phyloP scores from a whole-genome alignment of 192 early-diverging fungal species.

The Gonapodya prolifera region DNA sequence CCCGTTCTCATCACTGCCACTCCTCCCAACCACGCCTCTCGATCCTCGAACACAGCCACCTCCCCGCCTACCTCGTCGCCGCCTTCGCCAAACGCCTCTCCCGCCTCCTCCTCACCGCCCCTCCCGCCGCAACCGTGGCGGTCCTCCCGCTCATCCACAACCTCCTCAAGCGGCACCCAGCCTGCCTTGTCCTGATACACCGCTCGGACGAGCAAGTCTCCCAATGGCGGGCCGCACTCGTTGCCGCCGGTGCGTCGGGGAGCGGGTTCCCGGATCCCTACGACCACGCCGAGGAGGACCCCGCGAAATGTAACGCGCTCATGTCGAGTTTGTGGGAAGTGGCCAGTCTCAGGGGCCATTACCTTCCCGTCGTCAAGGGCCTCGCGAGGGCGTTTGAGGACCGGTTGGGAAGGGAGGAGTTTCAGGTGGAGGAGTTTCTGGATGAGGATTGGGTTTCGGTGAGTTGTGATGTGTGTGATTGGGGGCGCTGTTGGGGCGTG shows the following conservation, averaged over 20 bases:
- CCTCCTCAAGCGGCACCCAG: slow-evolving; percentile 79
- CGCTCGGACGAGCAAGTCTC: slow-evolving; percentile 24
- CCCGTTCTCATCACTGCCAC: background rate
- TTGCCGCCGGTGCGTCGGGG: background rate
- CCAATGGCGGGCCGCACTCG: background rate
- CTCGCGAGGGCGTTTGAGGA: slow-evolving; percentile 78
- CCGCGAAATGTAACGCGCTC: slow-evolving; percentile 62
- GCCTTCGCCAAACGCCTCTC: slow-evolving; percentile 88
- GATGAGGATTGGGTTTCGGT: slow-evolving; percentile 25
- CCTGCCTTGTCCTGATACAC: slow-evolving; percentile 81
- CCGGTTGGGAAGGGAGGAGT: slow-evolving; percentile 73
- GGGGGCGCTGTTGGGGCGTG: background rate
- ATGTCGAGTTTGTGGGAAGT: slow-evolving; percentile 92
- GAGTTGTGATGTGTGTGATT: background rate
- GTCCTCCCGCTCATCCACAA: slow-evolving; percentile 89
- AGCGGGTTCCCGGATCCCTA: slow-evolving; percentile 25
- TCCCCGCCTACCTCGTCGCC: slow-evolving; percentile 82
- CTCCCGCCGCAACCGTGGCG: slow-evolving; percentile 72
- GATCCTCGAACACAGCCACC: slow-evolving; percentile 30
- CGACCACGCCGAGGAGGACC: slow-evolving; percentile 50
- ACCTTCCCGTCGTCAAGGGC: slow-evolving; percentile 71
- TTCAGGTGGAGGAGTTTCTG: slow-evolving; percentile 90
- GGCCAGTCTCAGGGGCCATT: slow-evolving; percentile 67
- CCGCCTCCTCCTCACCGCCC: slow-evolving; percentile 65
- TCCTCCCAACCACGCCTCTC: background rate